Conservation (phyloP, 2,329 filamentous ascomycete species). For the Sporothrix brunneoviolacea region DNA sequence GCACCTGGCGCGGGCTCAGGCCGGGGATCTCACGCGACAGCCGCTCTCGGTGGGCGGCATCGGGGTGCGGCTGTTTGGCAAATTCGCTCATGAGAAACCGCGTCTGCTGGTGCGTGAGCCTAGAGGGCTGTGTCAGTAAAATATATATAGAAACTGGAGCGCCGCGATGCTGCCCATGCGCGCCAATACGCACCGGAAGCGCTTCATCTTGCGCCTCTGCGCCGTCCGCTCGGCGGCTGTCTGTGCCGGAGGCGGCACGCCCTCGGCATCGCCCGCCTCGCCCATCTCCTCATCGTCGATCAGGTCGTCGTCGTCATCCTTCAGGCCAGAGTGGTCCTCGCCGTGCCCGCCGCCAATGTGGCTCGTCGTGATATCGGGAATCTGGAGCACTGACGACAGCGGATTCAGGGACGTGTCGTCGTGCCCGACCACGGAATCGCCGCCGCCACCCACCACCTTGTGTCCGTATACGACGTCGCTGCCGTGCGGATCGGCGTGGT, state of each 20-base stretch:
- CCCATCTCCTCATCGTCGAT: slow-evolving; percentile 53
- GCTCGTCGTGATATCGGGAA: slow-evolving; percentile 26
- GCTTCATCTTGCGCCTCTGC: slow-evolving; percentile 64
- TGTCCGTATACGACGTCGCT: not conserved
- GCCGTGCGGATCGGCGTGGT: not conserved
- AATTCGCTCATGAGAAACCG: slow-evolving; percentile 97
- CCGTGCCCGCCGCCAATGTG: slow-evolving; percentile 25
- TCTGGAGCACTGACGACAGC: slow-evolving; percentile 33
- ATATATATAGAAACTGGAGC: not conserved
- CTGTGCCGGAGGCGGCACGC: slow-evolving; percentile 34
- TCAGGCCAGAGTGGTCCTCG: slow-evolving; percentile 33
- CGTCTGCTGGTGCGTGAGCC: slow-evolving; percentile 94
- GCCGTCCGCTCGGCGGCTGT: slow-evolving; percentile 52
- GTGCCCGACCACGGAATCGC: too few species aligned
- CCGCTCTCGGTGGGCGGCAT: slow-evolving; percentile 82
- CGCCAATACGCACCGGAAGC: slow-evolving; percentile 60
- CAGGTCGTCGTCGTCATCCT: slow-evolving; percentile 46
- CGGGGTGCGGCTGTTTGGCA: slow-evolving; percentile 86
- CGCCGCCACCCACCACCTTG: too few species aligned
- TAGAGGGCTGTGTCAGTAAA: slow-evolving; percentile 29
- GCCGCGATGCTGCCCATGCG: too few species aligned
- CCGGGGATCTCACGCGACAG: slow-evolving; percentile 87
- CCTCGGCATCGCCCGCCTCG: slow-evolving; percentile 39
- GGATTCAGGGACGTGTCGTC: too few species aligned
- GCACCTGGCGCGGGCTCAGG: slow-evolving; percentile 83